These are phyloP conservation scores for Colletotrichum liaoningense DNA, from an alignment of 2,329 filamentous ascomycete genomes.

Conservation along the genomic window DNA sequence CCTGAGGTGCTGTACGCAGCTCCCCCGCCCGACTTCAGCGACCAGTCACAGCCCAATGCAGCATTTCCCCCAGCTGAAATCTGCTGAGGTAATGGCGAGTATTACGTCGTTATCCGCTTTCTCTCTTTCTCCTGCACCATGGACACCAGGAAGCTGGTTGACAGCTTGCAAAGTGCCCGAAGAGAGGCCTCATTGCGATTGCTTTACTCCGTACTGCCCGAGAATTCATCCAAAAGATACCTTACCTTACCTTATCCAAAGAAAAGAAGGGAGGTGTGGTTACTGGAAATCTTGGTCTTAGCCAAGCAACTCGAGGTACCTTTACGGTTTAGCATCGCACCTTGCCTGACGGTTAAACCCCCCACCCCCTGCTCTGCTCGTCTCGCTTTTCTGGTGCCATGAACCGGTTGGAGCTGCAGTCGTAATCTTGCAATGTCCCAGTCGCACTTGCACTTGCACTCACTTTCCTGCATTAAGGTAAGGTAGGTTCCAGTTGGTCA, in stretches of 20 bases:
- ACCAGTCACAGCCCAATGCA: constrained; percentile 20
- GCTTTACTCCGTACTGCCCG: not conserved
- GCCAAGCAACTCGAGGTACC: not conserved
- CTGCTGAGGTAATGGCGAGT: constrained; percentile 16
- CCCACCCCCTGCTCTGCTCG: not conserved
- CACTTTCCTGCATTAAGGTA: not conserved
- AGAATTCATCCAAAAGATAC: not conserved
- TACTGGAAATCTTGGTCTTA: not conserved
- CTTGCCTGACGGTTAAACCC: not conserved
- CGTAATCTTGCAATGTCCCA: constrained; percentile 11
- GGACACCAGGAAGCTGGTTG: not conserved
- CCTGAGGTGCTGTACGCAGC: constrained; percentile 18
- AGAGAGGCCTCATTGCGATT: not conserved
- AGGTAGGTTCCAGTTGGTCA: not conserved
- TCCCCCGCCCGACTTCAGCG: constrained; percentile 15
- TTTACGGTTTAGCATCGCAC: not conserved
- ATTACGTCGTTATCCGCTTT: constrained; percentile 35
- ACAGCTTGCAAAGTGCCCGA: not conserved
- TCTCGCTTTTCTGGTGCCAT: not conserved
- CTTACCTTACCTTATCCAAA: not conserved
- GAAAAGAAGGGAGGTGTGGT: not conserved
- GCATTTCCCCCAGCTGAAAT: constrained; percentile 18
- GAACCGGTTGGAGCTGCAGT: constrained; percentile 1
- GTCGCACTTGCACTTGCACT: constrained; percentile 3
- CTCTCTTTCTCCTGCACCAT: not conserved